phyloP scores from a whole-genome alignment of 179 eudicot genomes.

The Heliamphora pulchella region DNA sequence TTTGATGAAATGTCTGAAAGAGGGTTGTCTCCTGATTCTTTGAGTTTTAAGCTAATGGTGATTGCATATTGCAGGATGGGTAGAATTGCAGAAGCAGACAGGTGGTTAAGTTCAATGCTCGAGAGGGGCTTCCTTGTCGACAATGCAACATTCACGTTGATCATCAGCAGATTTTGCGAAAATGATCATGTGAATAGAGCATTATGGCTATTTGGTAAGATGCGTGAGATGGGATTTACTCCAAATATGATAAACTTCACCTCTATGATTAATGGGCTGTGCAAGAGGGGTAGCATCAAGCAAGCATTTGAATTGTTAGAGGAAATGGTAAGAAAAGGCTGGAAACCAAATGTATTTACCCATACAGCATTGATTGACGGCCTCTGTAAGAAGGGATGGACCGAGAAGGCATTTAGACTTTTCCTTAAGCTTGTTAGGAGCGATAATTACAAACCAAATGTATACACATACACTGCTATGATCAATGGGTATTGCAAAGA shows the following conservation, averaged over 20 bases:
- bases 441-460: slow-evolving; percentile 80
- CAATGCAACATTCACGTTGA: slow-evolving; percentile 68
- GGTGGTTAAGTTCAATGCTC: slow-evolving; percentile 61
- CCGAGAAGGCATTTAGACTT: slow-evolving; percentile 85
- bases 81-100: slow-evolving; percentile 49
- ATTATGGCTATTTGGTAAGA: slow-evolving; percentile 50
- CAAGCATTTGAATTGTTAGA: slow-evolving; percentile 87
- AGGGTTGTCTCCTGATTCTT: slow-evolving; percentile 54
- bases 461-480: slow-evolving; percentile 79
- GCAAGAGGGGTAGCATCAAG: slow-evolving; percentile 70
- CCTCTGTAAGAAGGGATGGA: slow-evolving; percentile 92
- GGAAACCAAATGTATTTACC: slow-evolving; percentile 88
- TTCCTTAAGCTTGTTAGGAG: slow-evolving; percentile 87
- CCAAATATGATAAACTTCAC: slow-evolving; percentile 80
- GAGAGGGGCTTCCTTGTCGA: slow-evolving; percentile 52
- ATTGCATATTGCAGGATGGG: slow-evolving; percentile 54
- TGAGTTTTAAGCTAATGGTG: slow-evolving; percentile 53
- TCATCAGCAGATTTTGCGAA: slow-evolving; percentile 48
- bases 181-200: slow-evolving; percentile 50
- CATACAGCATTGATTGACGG: slow-evolving; percentile 82
- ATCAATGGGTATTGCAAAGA: slow-evolving; percentile 80
- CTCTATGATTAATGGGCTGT: slow-evolving; percentile 63
- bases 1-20: slow-evolving; percentile 70
- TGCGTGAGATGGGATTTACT: slow-evolving; percentile 63
- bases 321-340: slow-evolving; percentile 79